Base-by-base conservation (phyloP, 2,329 filamentous ascomycete species). In the Fusarium pilosicola region DNA sequence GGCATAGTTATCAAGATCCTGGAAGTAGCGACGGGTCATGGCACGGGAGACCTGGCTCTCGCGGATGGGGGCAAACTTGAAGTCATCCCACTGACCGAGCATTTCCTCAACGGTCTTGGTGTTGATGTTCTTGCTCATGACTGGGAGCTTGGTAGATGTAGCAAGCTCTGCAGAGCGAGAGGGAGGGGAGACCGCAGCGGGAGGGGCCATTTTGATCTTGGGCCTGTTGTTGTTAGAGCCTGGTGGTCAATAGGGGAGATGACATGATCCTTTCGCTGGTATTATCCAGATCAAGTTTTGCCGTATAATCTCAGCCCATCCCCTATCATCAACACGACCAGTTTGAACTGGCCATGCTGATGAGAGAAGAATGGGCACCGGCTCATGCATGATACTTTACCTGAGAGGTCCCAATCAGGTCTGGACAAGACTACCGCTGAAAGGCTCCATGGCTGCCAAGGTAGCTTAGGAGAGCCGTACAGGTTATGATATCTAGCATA, bases 201-300 rank as follows among this genome's bases (percentile, higher is more conserved):
- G 92, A 79, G 94, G 94, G 86, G 93, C 91, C 94, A 78, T 79
- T 67, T 67, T 41, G 15, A 41, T 55, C 24, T 55, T 77, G 55
- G 61, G 60, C 71, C 77, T 79, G 54, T 26, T 41, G 28, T 68
- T 70, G 80, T 83, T 81, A 83, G 80, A 62, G n/a, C 71, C 58
- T 44, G 51, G 26, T 36, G 20, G 62, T 78, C 76, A 74, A 79
- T 78, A 81, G 81, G 79, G 85, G 84, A 86, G 86, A 88, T 89
- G 89, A 94, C 94, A 97, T 97, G 94, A 96, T 97, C 93, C 95
- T 97, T 96, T 95, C 95, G 95, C 95, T 95, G 93, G 94, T 94
- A 96, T 96, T 96, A 96, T 95, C 94, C 93, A 94, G 93, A 95
- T 96, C 94, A 96, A 96, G 93, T 96, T 94, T 87, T 87, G 92